Base-by-base conservation (phyloP, 2,329 filamentous ascomycete genomes). In the Gremmenia infestans region DNA sequence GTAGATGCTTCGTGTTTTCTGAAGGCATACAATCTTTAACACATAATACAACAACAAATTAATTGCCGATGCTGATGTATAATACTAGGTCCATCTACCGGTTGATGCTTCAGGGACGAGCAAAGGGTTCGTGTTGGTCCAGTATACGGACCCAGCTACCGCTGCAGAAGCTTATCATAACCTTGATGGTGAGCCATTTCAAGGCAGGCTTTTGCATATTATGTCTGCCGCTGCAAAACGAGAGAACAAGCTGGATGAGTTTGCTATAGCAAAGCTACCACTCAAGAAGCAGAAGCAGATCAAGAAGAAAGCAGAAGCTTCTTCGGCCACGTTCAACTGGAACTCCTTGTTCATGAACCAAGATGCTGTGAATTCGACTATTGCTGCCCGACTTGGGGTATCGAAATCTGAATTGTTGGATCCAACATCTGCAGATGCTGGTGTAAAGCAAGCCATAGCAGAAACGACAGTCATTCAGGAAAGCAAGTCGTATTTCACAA, bases 271-370 rank as follows among this genome's bases (percentile, higher is more conserved):
- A 0, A 95, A 97, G 72, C 73, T 99, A 64, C 93, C 94, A 15
- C 76, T 97, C 62, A 97, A 97, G 75, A 94, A 95, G 72, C 94
- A 97, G 72, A 91, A 91, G 65, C 82, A 95, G 67, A 88, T 97
- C 63, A 90, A 88, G 70, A 89, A 88, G 67, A 95, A 89, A 73
- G 81, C 86, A 50, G 87, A 93, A 66, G 89, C 92, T 22, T 81
- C 88, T 8, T 87, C 86, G 32, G 84, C 81, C 49, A 85, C 82
- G 1, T 97, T 97, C 75, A 96, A 93, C 71, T 99, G 94, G 94
- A 99, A 99, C 76, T 93, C 92, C n/a, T 78, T 99, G n/a, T 99
- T 94, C 73, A 95, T 99, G 89, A 97, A 88, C 73, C 88, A 91
- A 74, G 92, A 99, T 76, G 90, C 94, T 50, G 91, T 99, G 52